These are phyloP conservation scores for Sclerotinia trifoliorum DNA, from an alignment of 2,329 filamentous ascomycete species.

Conservation along the genomic window DNA sequence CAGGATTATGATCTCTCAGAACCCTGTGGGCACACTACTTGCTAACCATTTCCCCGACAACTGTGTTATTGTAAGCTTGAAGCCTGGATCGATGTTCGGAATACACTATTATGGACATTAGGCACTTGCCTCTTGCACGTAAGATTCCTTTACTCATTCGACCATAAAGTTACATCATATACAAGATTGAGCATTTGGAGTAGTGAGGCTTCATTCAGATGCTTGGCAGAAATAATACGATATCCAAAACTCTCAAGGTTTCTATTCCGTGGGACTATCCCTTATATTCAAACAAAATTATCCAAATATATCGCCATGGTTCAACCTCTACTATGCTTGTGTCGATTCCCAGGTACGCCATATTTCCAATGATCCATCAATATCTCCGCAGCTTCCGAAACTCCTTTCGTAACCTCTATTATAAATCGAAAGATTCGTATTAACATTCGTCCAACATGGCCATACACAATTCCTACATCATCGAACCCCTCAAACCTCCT, in stretches of 20 bases:
- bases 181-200: no score
- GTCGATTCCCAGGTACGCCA: not conserved
- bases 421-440: not conserved
- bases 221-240: not conserved
- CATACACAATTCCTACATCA: not conserved
- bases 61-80: no score
- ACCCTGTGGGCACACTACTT: no score
- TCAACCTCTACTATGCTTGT: not conserved
- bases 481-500: conserved; percentile 11
- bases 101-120: no score
- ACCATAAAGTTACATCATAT: no score
- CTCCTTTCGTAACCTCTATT: conserved; percentile 10
- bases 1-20: no score
- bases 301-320: not conserved
- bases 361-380: not conserved
- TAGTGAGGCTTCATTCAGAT: not conserved
- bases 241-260: not conserved
- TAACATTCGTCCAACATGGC: not conserved
- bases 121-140: no score
- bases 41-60: no score
- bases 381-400: conserved; percentile 12
- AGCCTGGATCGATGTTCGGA: no score
- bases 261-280: not conserved
- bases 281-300: not conserved
- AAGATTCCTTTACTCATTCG: no score